Percentiles rank a stretch among this genome's conserved stretches.
phyloP scores from a whole-genome alignment of 2,329 filamentous ascomycete genomes.

The Fusarium mexicanum region DNA sequence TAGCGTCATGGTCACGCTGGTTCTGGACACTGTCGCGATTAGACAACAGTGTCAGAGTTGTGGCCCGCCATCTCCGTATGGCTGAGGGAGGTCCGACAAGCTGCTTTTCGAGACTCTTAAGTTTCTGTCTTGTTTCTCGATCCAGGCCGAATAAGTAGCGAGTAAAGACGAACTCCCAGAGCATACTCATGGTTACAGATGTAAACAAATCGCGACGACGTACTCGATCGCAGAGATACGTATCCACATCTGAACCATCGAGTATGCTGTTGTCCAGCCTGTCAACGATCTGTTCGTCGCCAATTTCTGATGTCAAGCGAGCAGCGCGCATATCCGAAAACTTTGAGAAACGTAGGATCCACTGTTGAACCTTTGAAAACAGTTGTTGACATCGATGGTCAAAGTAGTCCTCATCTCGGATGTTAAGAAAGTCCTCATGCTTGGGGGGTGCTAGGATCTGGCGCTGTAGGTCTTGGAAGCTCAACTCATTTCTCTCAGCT shows the following conservation, averaged over 20 bases:
- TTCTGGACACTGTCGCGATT: neutral
- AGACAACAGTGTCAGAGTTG: neutral
- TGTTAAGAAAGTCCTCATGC: neutral
- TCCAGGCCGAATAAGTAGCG: neutral
- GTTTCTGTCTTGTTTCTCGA: neutral
- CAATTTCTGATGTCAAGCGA: neutral
- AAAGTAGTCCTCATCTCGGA: neutral
- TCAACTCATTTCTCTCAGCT: neutral
- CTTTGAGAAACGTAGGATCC: neutral
- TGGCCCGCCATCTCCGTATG: neutral
- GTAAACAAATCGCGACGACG: neutral
- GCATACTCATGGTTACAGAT: neutral
- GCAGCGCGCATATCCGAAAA: neutral
- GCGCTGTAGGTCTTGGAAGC: neutral
- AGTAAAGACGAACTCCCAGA: neutral
- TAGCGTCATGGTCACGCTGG: neutral
- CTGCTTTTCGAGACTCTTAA: neutral
- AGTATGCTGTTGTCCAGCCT: neutral
- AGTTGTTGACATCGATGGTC: neutral
- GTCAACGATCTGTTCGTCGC: neutral
- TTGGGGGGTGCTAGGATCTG: neutral
- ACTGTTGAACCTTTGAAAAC: neutral
- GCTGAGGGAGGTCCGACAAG: neutral
- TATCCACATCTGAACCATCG: neutral
- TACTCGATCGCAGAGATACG: neutral